Evolutionary conservation across 331 rosid species (phyloP), one percentile per base, ranked within the genome.

Genomic region (Pyracantha coccinea): DNA sequence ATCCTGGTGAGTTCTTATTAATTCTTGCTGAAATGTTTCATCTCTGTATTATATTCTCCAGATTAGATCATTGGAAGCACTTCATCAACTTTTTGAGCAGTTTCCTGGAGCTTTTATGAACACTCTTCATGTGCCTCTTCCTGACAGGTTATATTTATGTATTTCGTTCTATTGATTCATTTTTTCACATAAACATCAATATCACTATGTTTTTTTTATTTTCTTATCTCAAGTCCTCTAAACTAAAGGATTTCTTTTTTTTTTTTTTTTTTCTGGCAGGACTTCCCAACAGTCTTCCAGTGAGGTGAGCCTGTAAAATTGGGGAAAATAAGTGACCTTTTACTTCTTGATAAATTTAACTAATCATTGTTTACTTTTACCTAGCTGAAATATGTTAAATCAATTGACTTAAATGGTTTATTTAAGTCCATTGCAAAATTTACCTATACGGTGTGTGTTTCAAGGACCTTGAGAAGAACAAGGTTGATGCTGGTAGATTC

Each of bases 21-120:
- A 12, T 62, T 23, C 24, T 67, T 44, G 57, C 31, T 20, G 13
- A 28, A 27, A 41, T 29, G 52, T 71, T 67, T 52, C 44, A 25
- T 15, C 33, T 79, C 19, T 28, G 19, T 77, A 38, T 74, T 69
- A 25, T 77, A 41, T 63, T 80, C 65, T 84, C 73, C 93, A 94
- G 99, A 94, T 94, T 81, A 92, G 97, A 80, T 94, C 99, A 73
- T 41, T 94, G 86, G 99, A 92, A 83, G 89, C 97, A 21, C 79
- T 94, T 57, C 97, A 86, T 78, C 89, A 84, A 73, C 91, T 85
- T 61, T 94, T 94, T 82, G 96, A 90, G 90, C 88, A 90, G 80
- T 94, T 94, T 86, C 99, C 99, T 6, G 89, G 85, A 28, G 97
- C 97, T 85, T 94, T 94, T 83, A 78, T 94, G 97, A 7, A 80